phyloP scores from a whole-genome alignment of 306 rosid species.

The Cucurbita moschata region DNA sequence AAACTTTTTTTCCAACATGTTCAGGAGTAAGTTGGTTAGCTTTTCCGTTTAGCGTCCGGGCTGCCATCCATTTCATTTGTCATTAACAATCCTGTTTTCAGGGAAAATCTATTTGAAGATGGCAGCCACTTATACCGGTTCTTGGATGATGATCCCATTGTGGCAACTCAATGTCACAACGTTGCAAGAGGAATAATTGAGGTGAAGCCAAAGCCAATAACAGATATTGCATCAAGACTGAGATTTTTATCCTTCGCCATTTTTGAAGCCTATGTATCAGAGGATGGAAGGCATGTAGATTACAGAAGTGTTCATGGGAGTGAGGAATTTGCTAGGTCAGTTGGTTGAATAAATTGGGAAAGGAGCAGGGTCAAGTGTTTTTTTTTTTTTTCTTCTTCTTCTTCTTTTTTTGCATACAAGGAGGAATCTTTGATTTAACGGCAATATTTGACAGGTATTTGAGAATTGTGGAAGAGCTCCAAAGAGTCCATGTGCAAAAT shows the following conservation, averaged over 20 bases:
- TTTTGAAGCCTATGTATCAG: slow-evolving; percentile 67
- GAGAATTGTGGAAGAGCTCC: slow-evolving; percentile 89
- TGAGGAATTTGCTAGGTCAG: slow-evolving; percentile 88
- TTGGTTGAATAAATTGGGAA: slow-evolving; percentile 2
- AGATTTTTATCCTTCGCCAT: slow-evolving; percentile 56
- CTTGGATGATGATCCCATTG: slow-evolving; percentile 72
- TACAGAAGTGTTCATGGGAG: slow-evolving; percentile 68
- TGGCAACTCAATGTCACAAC: slow-evolving; percentile 70
- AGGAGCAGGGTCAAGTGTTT: background rate
- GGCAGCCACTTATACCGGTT: slow-evolving; percentile 77
- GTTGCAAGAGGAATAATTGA: slow-evolving; percentile 61
- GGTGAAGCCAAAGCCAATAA: slow-evolving; percentile 59
- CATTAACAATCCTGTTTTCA: slow-evolving; percentile 3
- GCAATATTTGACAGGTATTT: slow-evolving; percentile 40
- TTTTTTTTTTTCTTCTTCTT: no score
- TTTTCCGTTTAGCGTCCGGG: background rate
- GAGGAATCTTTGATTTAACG: background rate
- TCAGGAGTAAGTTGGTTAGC: slow-evolving; percentile 53
- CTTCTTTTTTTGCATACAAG: background rate
- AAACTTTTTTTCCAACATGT: slow-evolving; percentile 62
- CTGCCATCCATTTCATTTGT: background rate
- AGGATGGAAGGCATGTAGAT: slow-evolving; percentile 57
- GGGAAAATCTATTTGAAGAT: slow-evolving; percentile 73
- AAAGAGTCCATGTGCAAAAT: slow-evolving; percentile 61
- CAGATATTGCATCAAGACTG: slow-evolving; percentile 73